Percentiles rank a stretch among this genome's conserved stretches.
These are phyloP conservation scores for Eimeria nieschulzi DNA, from an alignment of 169 alveolate genomes.

Conservation along the genomic window DNA sequence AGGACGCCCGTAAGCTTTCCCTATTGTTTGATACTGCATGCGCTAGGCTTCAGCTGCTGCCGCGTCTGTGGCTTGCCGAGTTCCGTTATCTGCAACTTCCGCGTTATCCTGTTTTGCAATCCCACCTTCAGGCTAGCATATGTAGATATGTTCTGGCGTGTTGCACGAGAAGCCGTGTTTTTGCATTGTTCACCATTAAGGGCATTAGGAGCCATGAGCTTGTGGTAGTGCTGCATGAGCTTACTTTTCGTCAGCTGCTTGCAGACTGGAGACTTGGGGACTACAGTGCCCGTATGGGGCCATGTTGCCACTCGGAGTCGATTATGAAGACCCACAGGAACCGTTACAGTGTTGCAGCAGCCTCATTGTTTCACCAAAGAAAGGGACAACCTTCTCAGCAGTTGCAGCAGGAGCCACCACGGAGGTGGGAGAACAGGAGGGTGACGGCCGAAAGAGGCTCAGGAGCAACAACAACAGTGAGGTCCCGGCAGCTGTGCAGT, in stretches of 20 bases:
- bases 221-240: no score
- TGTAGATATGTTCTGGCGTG: no score
- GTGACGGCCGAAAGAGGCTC: slow-evolving; percentile 5
- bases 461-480: background rate
- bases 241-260: background rate
- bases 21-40: background rate
- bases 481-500: background rate
- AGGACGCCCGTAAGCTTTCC: slow-evolving; percentile 69
- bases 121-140: no score
- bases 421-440: background rate
- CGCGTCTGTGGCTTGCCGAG: no score
- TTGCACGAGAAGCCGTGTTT: no score
- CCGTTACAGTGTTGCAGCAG: background rate
- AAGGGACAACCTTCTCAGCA: background rate
- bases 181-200: no score
- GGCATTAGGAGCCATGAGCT: no score
- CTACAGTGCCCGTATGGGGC: slow-evolving; percentile 3
- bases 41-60: no score
- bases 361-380: background rate
- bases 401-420: background rate
- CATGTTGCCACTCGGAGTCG: slow-evolving; percentile 55
- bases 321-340: slow-evolving; percentile 15
- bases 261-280: slow-evolving; percentile 65
- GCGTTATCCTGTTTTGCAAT: no score
- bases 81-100: no score